Percentiles rank a stretch among this genome's conserved stretches.
phyloP scores from a whole-genome alignment of 495 filamentous ascomycete genomes.

The Neurospora sp. region DNA sequence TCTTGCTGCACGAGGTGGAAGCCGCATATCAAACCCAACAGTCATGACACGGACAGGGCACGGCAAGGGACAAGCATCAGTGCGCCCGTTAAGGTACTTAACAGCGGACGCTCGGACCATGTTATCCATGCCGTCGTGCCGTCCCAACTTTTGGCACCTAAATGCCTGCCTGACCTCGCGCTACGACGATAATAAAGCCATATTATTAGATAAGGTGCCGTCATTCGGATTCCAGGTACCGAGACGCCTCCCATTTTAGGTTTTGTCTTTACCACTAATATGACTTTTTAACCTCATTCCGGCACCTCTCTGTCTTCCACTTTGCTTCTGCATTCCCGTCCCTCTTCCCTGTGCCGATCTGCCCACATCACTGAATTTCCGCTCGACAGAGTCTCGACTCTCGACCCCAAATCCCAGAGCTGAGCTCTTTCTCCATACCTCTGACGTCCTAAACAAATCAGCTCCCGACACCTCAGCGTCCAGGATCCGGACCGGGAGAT shows the following conservation, averaged over 20 bases:
- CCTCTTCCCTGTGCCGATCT: not conserved
- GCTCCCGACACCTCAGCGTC: not conserved
- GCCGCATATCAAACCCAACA: not conserved
- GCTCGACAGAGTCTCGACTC: not conserved
- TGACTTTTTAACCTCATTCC: not conserved
- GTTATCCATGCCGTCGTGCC: not conserved
- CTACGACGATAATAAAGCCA: not conserved
- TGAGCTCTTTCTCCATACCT: not conserved
- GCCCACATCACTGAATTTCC: not conserved
- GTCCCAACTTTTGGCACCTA: not conserved
- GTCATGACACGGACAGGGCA: not conserved
- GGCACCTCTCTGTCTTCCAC: not conserved
- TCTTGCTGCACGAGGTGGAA: not conserved
- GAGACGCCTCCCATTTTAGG: not conserved
- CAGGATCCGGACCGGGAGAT: not conserved
- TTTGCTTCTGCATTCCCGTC: not conserved
- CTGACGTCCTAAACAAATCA: not conserved
- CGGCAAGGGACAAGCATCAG: not conserved
- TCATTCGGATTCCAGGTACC: not conserved
- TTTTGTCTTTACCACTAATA: not conserved
- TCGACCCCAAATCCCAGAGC: not conserved
- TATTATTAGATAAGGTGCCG: not conserved
- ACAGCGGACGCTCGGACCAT: not conserved
- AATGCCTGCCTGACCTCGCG: not conserved
- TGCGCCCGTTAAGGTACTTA: not conserved